These are phyloP conservation scores for Psilocybe mexicana DNA, from an alignment of 1,284 basidiomycete species.

Conservation along the genomic window DNA sequence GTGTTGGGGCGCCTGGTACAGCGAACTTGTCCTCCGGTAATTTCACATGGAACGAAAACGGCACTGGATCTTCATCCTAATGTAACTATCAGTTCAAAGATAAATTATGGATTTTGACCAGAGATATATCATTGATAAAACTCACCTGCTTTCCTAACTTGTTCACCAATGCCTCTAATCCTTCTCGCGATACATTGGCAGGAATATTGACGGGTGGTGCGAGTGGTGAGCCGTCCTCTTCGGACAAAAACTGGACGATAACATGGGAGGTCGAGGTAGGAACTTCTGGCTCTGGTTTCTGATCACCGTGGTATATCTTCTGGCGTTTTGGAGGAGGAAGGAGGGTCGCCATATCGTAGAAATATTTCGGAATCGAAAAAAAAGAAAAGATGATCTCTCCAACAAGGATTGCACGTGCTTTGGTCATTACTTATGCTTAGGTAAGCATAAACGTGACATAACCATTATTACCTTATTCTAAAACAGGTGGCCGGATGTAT, in stretches of 20 bases:
- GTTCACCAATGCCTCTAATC: slow-evolving; percentile 84
- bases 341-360: slow-evolving; percentile 66
- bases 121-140: slow-evolving; percentile 11
- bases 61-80: slow-evolving; percentile 84
- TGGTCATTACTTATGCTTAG: too few species aligned
- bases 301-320: slow-evolving; percentile 76
- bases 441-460: too few species aligned
- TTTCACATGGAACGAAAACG: slow-evolving; percentile 85
- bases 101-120: slow-evolving; percentile 19
- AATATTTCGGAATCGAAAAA: too few species aligned
- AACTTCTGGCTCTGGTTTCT: slow-evolving; percentile 59
- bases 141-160: slow-evolving; percentile 74
- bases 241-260: slow-evolving; percentile 89
- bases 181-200: slow-evolving; percentile 83
- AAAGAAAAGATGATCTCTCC: too few species aligned
- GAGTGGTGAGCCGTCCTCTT: slow-evolving; percentile 77
- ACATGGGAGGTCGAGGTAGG: slow-evolving; percentile 64
- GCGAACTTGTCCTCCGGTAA: slow-evolving; percentile 57
- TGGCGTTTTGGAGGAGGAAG: slow-evolving; percentile 85
- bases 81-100: slow-evolving; percentile 19
- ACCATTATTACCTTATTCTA: too few species aligned
- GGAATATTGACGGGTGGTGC: slow-evolving; percentile 88
- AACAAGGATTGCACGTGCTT: too few species aligned
- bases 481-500: too few species aligned
- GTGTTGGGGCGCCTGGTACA: slow-evolving; percentile 63